Conservation (phyloP, 371 early-diverging fungal species). For the Chytridium lagenaria region DNA sequence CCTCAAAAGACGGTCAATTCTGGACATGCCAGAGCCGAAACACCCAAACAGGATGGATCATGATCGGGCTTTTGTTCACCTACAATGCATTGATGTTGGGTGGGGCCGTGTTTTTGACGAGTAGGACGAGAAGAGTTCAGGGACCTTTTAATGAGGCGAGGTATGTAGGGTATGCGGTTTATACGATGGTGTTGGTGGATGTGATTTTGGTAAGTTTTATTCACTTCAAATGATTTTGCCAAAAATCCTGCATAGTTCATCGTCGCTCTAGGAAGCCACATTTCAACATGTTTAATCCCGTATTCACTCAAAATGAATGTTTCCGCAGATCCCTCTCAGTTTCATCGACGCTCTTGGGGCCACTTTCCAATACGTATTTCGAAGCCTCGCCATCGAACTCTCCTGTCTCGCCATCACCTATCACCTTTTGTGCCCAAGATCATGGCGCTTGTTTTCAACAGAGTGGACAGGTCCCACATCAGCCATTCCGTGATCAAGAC, state of each 20-base stretch:
- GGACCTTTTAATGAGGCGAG: neutral
- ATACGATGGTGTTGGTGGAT: too few species aligned
- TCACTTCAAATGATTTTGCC: neutral
- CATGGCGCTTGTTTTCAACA: too few species aligned
- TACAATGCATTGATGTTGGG: neutral
- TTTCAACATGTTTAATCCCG: too few species aligned
- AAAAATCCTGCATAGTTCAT: neutral
- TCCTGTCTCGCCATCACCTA: neutral
- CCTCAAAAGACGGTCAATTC: neutral
- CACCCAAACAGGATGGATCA: neutral
- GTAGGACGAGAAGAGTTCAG: neutral
- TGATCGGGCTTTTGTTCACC: neutral
- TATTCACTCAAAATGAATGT: too few species aligned
- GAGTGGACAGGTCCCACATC: too few species aligned
- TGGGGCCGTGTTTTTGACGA: neutral
- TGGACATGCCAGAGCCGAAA: conserved; percentile 11
- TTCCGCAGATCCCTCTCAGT: neutral
- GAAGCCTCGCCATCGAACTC: neutral
- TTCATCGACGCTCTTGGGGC: neutral
- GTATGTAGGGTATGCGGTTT: neutral
- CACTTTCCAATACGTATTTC: neutral
- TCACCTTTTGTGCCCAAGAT: neutral
- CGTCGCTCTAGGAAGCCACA: too few species aligned
- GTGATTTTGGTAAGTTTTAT: neutral
- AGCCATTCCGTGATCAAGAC: too few species aligned